phyloP scores from a whole-genome alignment of 2,329 filamentous ascomycete genomes.

The Diaporthe vexans region DNA sequence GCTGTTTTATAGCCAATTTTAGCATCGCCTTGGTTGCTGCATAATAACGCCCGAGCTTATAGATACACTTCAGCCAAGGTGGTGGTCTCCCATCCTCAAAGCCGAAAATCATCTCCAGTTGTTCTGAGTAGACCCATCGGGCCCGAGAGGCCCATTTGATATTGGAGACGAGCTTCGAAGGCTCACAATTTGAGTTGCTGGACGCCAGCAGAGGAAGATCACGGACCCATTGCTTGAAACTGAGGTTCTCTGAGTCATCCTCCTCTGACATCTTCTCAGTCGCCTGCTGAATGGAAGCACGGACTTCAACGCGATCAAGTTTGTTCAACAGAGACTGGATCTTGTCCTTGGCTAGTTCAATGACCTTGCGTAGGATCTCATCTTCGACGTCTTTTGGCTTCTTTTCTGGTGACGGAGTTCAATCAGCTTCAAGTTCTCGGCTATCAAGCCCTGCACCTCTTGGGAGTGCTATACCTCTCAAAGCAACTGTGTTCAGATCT shows the following conservation, averaged over 20 bases:
- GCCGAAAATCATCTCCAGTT: conserved; percentile 43
- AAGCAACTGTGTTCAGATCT: neutral
- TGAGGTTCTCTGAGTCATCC: neutral
- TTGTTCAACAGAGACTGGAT: neutral
- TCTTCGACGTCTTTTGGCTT: neutral
- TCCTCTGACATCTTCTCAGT: neutral
- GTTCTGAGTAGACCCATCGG: conserved; percentile 46
- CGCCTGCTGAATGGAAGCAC: neutral
- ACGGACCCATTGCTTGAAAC: neutral
- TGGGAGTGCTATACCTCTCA: neutral
- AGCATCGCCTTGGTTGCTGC: conserved; percentile 48
- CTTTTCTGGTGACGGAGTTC: neutral
- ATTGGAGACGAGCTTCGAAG: neutral
- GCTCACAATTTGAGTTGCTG: neutral
- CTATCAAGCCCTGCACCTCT: accelerated
- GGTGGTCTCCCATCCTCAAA: conserved; percentile 12
- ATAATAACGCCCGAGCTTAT: conserved; percentile 50
- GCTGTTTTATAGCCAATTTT: conserved; percentile 47
- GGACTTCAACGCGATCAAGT: neutral
- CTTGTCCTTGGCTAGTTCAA: neutral
- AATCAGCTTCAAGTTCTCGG: neutral
- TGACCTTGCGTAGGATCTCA: neutral
- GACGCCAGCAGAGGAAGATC: neutral
- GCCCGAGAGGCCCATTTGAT: conserved; percentile 39
- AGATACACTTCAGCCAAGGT: conserved; percentile 41